phyloP scores from a whole-genome alignment of 345 rosid genomes.

The Dimocarpus longan region DNA sequence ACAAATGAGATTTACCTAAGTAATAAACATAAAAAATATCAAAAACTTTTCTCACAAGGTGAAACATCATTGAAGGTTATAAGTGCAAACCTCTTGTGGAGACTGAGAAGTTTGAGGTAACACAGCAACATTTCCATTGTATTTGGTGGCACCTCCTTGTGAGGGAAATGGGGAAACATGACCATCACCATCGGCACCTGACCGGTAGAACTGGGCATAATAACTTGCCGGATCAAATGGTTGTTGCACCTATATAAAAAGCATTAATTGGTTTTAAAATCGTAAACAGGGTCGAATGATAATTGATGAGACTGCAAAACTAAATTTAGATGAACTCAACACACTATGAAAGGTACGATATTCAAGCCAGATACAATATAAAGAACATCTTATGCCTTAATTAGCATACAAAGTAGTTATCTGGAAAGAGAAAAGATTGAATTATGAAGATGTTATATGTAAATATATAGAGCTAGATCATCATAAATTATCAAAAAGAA shows the following conservation, averaged over 20 bases:
- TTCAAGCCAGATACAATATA: slow-evolving; percentile 1
- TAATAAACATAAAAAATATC: not conserved
- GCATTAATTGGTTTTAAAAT: slow-evolving; percentile 20
- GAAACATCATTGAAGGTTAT: slow-evolving; percentile 14
- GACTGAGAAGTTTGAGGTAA: slow-evolving; percentile 77
- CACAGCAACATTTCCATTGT: slow-evolving; percentile 71
- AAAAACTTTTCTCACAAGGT: not conserved
- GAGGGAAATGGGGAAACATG: slow-evolving; percentile 80
- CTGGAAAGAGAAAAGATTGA: not conserved
- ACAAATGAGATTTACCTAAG: not conserved
- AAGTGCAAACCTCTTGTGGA: slow-evolving; percentile 73
- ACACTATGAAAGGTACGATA: not conserved
- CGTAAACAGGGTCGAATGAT: not conserved
- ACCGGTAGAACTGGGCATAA: slow-evolving; percentile 77
- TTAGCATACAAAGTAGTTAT: slow-evolving; percentile 7
- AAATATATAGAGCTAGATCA: slow-evolving; percentile 10
- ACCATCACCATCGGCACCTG: slow-evolving; percentile 71
- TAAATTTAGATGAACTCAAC: not conserved
- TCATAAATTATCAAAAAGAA: slow-evolving; percentile 2
- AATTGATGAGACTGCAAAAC: slow-evolving; percentile 3
- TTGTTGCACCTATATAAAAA: slow-evolving; percentile 61
- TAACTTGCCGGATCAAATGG: slow-evolving; percentile 80
- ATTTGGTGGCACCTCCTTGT: slow-evolving; percentile 71
- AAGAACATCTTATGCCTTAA: not conserved
- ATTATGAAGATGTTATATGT: not conserved